Percentiles rank a stretch among this genome's conserved stretches.
Evolutionary conservation across 208 protist genomes (phyloP).

Genomic region (Leishmania mexicana): DNA sequence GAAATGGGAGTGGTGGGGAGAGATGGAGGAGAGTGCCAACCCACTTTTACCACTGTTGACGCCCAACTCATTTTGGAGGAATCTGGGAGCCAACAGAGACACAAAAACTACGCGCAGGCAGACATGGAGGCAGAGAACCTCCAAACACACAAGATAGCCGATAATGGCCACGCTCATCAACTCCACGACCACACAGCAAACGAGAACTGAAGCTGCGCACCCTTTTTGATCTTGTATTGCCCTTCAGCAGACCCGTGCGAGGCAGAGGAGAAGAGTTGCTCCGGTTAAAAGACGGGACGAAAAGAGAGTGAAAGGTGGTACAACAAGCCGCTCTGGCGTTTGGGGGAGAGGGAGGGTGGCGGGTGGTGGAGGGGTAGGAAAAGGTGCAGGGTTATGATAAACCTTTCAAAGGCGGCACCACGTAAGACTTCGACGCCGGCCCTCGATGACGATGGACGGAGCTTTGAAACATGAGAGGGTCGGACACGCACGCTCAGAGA

Average conservation of each 20-base stretch:
- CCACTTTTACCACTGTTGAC: neutral
- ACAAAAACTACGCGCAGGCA: neutral
- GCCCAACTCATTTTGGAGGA: neutral
- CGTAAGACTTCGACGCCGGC: neutral
- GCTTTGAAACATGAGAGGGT: neutral
- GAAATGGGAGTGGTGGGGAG: neutral
- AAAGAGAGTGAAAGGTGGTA: neutral
- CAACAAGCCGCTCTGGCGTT: neutral
- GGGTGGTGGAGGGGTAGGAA: neutral
- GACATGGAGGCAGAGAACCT: neutral
- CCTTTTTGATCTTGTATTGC: neutral
- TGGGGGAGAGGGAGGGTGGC: too few relatives aligned
- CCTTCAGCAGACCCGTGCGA: neutral
- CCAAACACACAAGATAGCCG: neutral
- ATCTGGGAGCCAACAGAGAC: neutral
- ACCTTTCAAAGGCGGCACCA: neutral
- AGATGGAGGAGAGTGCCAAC: neutral
- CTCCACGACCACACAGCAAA: neutral
- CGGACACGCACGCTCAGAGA: neutral
- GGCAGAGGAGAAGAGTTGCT: neutral
- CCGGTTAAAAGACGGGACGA: neutral
- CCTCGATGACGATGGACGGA: neutral
- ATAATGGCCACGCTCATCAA: neutral
- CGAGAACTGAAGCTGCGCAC: neutral
- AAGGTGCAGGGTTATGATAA: neutral